Percentiles rank a stretch among this genome's conserved stretches.
Evolutionary conservation across 345 rosid species (phyloP).

Genomic region (Gossypium ekmanianum): DNA sequence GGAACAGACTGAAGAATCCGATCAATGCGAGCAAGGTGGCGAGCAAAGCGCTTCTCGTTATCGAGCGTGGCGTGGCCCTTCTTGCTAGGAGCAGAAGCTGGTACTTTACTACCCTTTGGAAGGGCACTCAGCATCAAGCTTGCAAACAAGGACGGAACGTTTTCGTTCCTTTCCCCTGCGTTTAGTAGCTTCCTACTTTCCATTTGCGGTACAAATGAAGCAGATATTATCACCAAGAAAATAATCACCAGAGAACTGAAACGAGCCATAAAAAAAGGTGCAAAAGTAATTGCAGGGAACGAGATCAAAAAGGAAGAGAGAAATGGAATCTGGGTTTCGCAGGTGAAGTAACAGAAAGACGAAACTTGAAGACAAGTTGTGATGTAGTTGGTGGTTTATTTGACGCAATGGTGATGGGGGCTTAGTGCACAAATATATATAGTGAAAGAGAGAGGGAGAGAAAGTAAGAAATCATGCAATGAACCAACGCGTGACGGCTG

Average conservation of each 20-base stretch:
- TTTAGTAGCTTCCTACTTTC: slow-evolving; percentile 50
- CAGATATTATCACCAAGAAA: slow-evolving; percentile 26
- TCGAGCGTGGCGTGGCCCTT: slow-evolving; percentile 52
- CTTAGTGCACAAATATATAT: slow-evolving; percentile 4
- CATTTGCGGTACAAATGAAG: slow-evolving; percentile 25
- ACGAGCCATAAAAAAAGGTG: slow-evolving; percentile 43
- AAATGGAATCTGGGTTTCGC: slow-evolving; percentile 16
- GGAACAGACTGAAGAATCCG: slow-evolving; percentile 76
- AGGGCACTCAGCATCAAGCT: slow-evolving; percentile 48
- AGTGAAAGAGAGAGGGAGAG: not conserved
- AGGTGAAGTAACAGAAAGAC: slow-evolving; percentile 1
- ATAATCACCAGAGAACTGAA: slow-evolving; percentile 24
- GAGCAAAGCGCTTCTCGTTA: slow-evolving; percentile 43
- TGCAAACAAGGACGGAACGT: slow-evolving; percentile 25
- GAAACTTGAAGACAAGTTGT: not conserved
- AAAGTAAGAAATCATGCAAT: not conserved
- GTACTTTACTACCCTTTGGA: slow-evolving; percentile 60
- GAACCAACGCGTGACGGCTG: slow-evolving; percentile 11
- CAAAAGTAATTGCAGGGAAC: not conserved
- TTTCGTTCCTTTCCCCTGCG: slow-evolving; percentile 8
- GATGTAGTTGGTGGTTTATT: not conserved
- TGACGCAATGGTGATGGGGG: not conserved
- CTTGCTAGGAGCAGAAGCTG: slow-evolving; percentile 64
- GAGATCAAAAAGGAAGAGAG: slow-evolving; percentile 19
- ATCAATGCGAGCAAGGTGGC: slow-evolving; percentile 58